Conservation (phyloP, 2,329 filamentous ascomycete species). For the Fusarium algeriense region DNA sequence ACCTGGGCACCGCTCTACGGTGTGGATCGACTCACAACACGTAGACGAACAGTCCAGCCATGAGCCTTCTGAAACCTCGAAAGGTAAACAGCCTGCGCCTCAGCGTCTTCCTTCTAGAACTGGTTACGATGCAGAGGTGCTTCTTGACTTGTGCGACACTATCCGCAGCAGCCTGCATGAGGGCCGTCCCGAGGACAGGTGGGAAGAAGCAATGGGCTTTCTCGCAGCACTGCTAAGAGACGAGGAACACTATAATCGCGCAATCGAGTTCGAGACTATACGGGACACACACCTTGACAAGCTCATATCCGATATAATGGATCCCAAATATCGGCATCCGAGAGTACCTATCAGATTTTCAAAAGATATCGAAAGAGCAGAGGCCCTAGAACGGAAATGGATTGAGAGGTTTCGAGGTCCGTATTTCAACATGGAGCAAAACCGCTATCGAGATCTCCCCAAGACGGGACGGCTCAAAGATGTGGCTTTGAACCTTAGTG, state of each 20-base stretch:
- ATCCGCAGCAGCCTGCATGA: conserved; percentile 54
- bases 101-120: conserved; percentile 8
- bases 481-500: conserved; percentile 54
- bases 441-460: conserved; percentile 54
- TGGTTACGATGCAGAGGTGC: conserved; percentile 32
- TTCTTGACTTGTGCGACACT: conserved; percentile 58
- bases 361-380: conserved; percentile 53
- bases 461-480: conserved; percentile 56
- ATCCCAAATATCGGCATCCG: conserved; percentile 46
- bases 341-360: conserved; percentile 49
- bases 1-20: neutral
- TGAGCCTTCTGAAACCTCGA: conserved; percentile 18
- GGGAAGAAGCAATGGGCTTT: conserved; percentile 55
- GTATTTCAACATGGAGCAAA: conserved; percentile 61
- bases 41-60: conserved; percentile 30
- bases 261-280: conserved; percentile 57
- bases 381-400: conserved; percentile 59
- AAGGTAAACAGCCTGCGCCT: conserved; percentile 6
- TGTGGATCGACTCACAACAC: conserved; percentile 26
- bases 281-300: conserved; percentile 57
- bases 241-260: conserved; percentile 51
- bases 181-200: conserved; percentile 50
- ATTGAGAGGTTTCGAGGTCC: conserved; percentile 57
- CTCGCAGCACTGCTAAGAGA: conserved; percentile 55
- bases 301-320: conserved; percentile 57